phyloP scores from a whole-genome alignment of 257 asterid genomes.

The Solanum pennellii region DNA sequence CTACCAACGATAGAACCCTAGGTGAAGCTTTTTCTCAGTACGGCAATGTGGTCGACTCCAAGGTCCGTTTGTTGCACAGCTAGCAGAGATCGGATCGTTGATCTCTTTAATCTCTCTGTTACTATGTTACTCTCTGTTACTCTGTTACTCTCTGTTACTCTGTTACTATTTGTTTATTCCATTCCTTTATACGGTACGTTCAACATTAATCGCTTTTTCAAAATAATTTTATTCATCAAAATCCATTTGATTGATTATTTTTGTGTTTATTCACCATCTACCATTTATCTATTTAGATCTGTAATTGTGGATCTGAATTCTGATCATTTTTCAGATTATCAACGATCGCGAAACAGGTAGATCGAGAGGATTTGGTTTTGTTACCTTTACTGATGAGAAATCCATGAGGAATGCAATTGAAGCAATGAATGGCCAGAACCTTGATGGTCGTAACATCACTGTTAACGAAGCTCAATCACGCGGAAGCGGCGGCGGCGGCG shows the following conservation, averaged over 20 bases:
- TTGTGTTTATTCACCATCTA: neutral
- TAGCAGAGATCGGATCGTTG: constrained; percentile 16
- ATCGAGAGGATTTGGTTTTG: constrained; percentile 93
- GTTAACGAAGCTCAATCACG: constrained; percentile 93
- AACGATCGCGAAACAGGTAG: constrained; percentile 93
- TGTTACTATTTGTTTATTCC: constrained; percentile 5
- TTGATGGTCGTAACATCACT: constrained; percentile 83
- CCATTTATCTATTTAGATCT: neutral
- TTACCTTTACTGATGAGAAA: constrained; percentile 68
- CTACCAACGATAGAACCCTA: constrained; percentile 44
- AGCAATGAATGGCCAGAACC: constrained; percentile 74
- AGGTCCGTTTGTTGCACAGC: constrained; percentile 37
- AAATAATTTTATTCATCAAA: neutral
- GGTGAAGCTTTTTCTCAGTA: constrained; percentile 38
- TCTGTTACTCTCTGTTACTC: constrained; percentile 1
- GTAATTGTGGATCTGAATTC: constrained; percentile 9
- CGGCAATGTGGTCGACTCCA: constrained; percentile 60
- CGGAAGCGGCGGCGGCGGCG: constrained; percentile 36
- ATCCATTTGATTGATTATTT: neutral
- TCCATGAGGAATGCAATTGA: constrained; percentile 74
- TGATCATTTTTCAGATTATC: constrained; percentile 36
- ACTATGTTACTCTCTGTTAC: neutral
- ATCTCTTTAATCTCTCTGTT: constrained; percentile 14
- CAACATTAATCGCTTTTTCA: constrained; percentile 1
- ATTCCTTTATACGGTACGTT: constrained; percentile 20